phyloP scores from a whole-genome alignment of 176 grass and related monocot species.

The Rhynchospora breviuscula region DNA sequence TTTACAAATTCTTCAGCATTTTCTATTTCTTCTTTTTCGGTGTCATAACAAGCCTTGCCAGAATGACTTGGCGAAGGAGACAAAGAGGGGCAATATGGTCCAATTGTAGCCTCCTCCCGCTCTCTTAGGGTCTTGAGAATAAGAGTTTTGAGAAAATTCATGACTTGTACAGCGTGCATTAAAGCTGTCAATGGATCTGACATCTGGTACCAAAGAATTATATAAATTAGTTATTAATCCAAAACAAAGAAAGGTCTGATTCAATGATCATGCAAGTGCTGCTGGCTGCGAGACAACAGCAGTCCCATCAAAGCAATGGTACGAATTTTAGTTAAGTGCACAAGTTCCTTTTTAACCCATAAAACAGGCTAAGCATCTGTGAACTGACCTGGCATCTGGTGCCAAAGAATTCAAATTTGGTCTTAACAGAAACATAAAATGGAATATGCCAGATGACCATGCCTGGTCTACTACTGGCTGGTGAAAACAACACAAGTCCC shows the following conservation, averaged over 20 bases:
- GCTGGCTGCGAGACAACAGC: neutral
- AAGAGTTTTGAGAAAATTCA: slow-evolving; percentile 90
- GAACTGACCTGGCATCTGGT: neutral
- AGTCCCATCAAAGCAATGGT: neutral
- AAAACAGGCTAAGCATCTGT: neutral
- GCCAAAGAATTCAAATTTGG: neutral
- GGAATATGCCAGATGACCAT: neutral
- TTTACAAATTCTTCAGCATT: slow-evolving; percentile 26
- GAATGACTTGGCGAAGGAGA: slow-evolving; percentile 47
- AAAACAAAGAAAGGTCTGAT: neutral
- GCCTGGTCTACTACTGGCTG: neutral
- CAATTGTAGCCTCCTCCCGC: slow-evolving; percentile 42
- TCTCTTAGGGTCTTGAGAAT: slow-evolving; percentile 77
- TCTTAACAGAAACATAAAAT: neutral
- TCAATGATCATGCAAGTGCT: neutral
- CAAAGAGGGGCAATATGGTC: slow-evolving; percentile 56
- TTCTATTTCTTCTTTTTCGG: slow-evolving; percentile 35
- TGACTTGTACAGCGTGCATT: slow-evolving; percentile 98
- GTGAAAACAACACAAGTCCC: neutral
- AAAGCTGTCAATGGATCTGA: slow-evolving; percentile 93
- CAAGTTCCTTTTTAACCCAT: neutral
- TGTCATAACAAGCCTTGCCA: slow-evolving; percentile 52
- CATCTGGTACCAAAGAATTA: slow-evolving; percentile 60
- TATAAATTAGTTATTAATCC: neutral
- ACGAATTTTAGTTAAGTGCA: neutral